phyloP scores from a whole-genome alignment of 2,329 filamentous ascomycete species.

The Botrytis byssoidea region DNA sequence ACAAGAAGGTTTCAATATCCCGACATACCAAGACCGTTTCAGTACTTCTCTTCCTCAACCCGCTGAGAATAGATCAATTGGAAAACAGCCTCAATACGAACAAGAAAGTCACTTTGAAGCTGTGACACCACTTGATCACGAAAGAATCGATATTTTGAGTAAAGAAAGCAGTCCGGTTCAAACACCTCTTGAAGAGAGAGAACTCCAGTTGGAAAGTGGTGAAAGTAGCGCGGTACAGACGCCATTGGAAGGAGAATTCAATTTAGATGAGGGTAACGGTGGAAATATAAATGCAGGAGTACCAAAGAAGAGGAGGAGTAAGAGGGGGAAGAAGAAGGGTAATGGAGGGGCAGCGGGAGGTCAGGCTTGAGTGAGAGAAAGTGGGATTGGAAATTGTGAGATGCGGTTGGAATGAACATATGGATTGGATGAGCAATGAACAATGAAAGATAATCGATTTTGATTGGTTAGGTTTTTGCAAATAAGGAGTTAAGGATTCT shows the following conservation, averaged over 20 bases:
- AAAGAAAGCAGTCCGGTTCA: not conserved
- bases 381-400: rapidly evolving
- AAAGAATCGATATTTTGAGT: not conserved
- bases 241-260: not conserved
- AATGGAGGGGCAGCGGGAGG: too few species aligned
- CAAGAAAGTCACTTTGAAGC: not conserved
- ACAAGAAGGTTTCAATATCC: not conserved
- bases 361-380: not conserved
- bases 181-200: not conserved
- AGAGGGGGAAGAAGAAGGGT: not conserved
- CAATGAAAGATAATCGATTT: not conserved
- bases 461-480: not conserved
- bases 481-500: too few species aligned
- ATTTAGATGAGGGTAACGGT: not conserved
- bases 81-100: not conserved
- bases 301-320: not conserved
- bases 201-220: not conserved
- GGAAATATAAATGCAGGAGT: not conserved
- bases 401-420: not conserved
- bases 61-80: not conserved
- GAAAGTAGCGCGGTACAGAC: not conserved
- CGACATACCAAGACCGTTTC: not conserved
- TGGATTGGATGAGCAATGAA: not conserved
- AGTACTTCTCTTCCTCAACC: not conserved
- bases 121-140: not conserved